Percentiles rank a stretch among this genome's conserved stretches.
These are phyloP conservation scores for Bromus sterilis DNA, from an alignment of 176 grass and related monocot species.

Conservation along the genomic window DNA sequence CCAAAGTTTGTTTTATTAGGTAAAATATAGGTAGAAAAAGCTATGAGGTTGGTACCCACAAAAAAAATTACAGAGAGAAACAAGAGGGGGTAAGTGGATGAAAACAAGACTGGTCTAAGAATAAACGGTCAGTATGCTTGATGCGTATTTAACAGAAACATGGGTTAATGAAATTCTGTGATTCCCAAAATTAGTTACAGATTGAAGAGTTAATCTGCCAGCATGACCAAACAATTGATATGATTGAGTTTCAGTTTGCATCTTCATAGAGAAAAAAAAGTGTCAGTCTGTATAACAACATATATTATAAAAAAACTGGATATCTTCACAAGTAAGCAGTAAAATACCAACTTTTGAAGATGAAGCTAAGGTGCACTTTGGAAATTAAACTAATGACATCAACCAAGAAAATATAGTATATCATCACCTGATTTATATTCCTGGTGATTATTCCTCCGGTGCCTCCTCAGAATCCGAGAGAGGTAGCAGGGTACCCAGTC, in stretches of 20 bases:
- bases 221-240: not conserved
- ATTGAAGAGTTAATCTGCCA: not conserved
- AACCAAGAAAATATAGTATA: slow-evolving; percentile 1
- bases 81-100: not conserved
- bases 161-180: not conserved
- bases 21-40: not conserved
- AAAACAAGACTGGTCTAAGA: not conserved
- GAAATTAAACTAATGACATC: not conserved
- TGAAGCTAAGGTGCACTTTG: not conserved
- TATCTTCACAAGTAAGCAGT: not conserved
- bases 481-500: slow-evolving; percentile 67
- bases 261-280: not conserved
- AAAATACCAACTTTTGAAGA: not conserved
- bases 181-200: not conserved
- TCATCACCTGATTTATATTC: slow-evolving; percentile 49
- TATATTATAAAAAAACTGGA: not conserved
- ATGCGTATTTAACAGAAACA: not conserved
- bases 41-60: not conserved
- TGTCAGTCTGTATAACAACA: not conserved
- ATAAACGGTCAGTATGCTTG: not conserved
- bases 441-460: slow-evolving; percentile 40
- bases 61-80: not conserved
- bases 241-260: not conserved
- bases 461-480: slow-evolving; percentile 86
- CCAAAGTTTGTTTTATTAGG: not conserved